These are phyloP conservation scores for Beta corolliflora DNA, from an alignment of 179 eudicot species.

Conservation along the genomic window DNA sequence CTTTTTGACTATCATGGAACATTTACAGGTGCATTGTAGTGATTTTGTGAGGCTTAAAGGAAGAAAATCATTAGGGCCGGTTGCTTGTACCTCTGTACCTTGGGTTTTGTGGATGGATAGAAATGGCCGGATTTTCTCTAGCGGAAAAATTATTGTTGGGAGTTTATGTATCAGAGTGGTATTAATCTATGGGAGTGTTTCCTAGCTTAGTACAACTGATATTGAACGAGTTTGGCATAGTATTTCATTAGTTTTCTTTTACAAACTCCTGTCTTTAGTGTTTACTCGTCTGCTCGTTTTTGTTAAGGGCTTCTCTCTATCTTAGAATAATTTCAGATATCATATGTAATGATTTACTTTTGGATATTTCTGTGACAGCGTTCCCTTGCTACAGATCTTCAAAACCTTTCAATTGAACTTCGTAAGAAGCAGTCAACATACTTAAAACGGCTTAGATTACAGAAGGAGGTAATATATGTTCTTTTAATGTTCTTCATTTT, in stretches of 20 bases:
- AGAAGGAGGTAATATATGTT: constrained; percentile 64
- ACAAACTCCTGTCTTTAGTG: background rate
- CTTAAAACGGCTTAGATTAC: constrained; percentile 90
- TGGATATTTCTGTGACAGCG: constrained; percentile 60
- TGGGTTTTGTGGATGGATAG: background rate
- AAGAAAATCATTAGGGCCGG: background rate
- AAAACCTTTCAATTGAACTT: constrained; percentile 82
- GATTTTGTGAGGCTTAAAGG: background rate
- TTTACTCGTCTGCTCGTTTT: background rate
- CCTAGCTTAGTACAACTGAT: background rate
- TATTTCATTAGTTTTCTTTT: background rate
- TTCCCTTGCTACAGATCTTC: constrained; percentile 96
- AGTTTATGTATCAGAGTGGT: background rate
- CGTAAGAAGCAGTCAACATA: constrained; percentile 93
- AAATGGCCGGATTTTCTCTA: background rate
- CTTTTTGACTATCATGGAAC: background rate
- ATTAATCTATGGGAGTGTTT: background rate
- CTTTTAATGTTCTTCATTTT: constrained; percentile 1
- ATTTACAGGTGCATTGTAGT: background rate
- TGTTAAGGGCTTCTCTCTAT: background rate
- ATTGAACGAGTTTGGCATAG: background rate
- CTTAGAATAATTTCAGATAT: background rate
- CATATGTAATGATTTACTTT: constrained; percentile 31
- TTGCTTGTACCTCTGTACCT: background rate
- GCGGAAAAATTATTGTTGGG: background rate